Conservation (phyloP, 176 grass and related monocot species). For the Thalia dealbata region DNA sequence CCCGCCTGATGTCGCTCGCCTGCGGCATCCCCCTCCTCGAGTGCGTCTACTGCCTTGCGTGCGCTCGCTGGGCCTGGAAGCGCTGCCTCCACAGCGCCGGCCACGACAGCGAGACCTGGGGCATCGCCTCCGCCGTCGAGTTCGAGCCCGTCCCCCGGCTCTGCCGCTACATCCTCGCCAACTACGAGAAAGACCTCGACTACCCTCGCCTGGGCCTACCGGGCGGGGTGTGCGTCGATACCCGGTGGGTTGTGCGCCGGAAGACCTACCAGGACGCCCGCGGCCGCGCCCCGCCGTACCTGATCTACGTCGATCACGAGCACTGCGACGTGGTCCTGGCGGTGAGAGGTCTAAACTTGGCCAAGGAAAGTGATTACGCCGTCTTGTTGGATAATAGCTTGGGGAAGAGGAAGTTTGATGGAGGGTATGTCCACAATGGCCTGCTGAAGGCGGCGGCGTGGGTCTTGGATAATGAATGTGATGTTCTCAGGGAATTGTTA, state of each 20-base stretch:
- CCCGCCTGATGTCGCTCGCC: slow-evolving; percentile 44
- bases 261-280: slow-evolving; percentile 49
- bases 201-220: slow-evolving; percentile 22
- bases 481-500: slow-evolving; percentile 49
- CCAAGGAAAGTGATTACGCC: slow-evolving; percentile 65
- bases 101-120: slow-evolving; percentile 76
- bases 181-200: slow-evolving; percentile 44
- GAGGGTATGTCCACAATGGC: slow-evolving; percentile 83
- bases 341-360: slow-evolving; percentile 62
- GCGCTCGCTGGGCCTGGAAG: slow-evolving; percentile 92
- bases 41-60: slow-evolving; percentile 94
- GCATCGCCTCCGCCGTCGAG: slow-evolving; percentile 45
- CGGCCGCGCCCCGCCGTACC: slow-evolving; percentile 66
- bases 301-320: slow-evolving; percentile 72
- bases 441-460: slow-evolving; percentile 62
- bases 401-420: slow-evolving; percentile 64
- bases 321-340: slow-evolving; percentile 71
- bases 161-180: slow-evolving; percentile 81
- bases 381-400: slow-evolving; percentile 80
- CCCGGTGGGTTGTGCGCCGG: slow-evolving; percentile 34
- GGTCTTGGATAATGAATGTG: slow-evolving; percentile 64
- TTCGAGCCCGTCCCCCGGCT: slow-evolving; percentile 66
- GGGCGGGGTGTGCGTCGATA: slow-evolving; percentile 29
- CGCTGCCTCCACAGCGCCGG: slow-evolving; percentile 70
- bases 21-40: slow-evolving; percentile 81